Base-by-base conservation (phyloP, 306 rosid genomes). In the Prunus dulcis region DNA sequence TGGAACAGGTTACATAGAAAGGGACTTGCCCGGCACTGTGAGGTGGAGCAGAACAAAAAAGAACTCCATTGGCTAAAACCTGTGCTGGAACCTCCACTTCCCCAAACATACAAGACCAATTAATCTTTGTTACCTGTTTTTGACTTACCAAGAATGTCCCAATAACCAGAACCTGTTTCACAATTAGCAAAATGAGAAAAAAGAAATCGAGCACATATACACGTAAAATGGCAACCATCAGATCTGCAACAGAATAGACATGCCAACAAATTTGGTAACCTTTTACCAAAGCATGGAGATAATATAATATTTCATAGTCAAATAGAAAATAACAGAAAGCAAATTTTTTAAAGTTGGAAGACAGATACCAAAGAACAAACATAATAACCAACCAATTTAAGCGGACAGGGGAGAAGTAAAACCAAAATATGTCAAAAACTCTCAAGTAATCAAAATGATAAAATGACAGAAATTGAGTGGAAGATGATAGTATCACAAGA, bases 21-120 rank as follows among this genome's bases (percentile, higher is more conserved):
- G 98, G 98, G 55, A 91, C 89, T 74, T 82, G 87, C 27, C 95
- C 98, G 62, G 69, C 81, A 57, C 81, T 78, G 72, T 86, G 95
- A 75, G 83, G 81, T 2, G 98, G 98, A 85, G 98, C 91, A 65
- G 65, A 78, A 81, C 98, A 93, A 82, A 91, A 87, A 76, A 93
- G 84, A 80, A 91, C 80, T 53, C 98, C 98, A 88, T 84, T 77
- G 22, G 88, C 87, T 87, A 93, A 77, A 81, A 91, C 81, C 80
- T 85, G 89, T 30, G 95, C 96, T 53, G 91, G 87, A 81, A 91
- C 98, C 89, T 93, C 98, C 64, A 91, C 88, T 86, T 93, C 98
- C 77, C 98, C 98, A 72, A 91, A 93, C 98, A 93, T 93, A 75
- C 98, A 91, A 15, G 96, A 93, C 98, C 98, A 93, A 38, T 84